These are phyloP conservation scores for Fusarium sp. DNA, from an alignment of 2,329 filamentous ascomycete species.

Conservation along the genomic window DNA sequence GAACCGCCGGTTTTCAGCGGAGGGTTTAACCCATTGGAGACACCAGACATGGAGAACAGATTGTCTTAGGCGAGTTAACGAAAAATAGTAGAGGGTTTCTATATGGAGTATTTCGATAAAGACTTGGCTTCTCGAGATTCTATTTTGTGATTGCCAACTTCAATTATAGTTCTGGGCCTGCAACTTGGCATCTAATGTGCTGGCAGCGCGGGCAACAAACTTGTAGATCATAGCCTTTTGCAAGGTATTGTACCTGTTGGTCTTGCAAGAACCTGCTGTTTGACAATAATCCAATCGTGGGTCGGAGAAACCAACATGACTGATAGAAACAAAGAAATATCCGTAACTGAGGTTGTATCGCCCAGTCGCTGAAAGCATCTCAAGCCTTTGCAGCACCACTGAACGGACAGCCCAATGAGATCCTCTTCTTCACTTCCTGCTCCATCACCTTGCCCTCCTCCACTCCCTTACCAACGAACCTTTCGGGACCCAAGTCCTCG, in stretches of 20 bases:
- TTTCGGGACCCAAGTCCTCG: slow-evolving; percentile 68
- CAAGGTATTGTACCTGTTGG: not conserved
- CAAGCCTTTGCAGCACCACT: not conserved
- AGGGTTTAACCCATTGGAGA: not conserved
- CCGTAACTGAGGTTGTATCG: not conserved
- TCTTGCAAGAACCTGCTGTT: not conserved
- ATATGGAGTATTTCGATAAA: no score
- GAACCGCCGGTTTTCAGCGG: not conserved
- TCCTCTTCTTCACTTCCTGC: slow-evolving; percentile 45
- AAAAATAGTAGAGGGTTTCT: not conserved
- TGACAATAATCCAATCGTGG: not conserved
- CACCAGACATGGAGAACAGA: not conserved
- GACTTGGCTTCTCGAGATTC: not conserved
- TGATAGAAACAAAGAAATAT: not conserved
- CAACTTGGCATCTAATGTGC: not conserved
- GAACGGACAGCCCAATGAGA: slow-evolving; percentile 57
- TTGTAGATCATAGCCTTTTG: not conserved
- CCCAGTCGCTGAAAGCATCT: not conserved
- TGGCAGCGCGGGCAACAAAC: not conserved
- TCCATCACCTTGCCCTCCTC: slow-evolving; percentile 50
- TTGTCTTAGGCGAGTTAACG: not conserved
- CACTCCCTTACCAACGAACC: slow-evolving; percentile 60
- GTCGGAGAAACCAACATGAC: not conserved
- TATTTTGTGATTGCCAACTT: not conserved
- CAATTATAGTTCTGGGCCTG: not conserved